A percentile compares a stretch with the other conserved stretches of the same genome.
Evolutionary conservation across 1,284 basidiomycete species (phyloP).

Genomic region (Lignosus rhinocerotis): DNA sequence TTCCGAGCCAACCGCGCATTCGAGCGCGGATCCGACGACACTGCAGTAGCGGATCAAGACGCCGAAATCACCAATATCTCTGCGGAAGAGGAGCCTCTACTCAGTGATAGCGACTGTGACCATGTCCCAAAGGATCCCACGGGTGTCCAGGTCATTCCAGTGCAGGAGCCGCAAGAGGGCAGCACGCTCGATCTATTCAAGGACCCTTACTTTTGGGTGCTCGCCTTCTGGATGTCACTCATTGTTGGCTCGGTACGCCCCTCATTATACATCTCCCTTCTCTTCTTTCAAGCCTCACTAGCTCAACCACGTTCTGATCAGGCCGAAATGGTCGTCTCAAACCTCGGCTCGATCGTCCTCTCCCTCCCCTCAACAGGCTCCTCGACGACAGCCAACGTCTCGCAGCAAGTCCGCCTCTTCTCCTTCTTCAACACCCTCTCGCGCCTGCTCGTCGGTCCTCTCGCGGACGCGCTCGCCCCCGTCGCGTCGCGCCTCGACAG

Average conservation of each 20-base stretch:
- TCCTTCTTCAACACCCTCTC: conserved; percentile 71
- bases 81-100: conserved; percentile 14
- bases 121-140: conserved; percentile 41
- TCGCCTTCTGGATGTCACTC: conserved; percentile 45
- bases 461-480: conserved; percentile 72
- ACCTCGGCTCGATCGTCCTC: conserved; percentile 73
- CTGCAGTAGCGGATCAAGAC: neutral
- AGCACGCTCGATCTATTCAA: conserved; percentile 47
- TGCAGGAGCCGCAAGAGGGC: conserved; percentile 34
- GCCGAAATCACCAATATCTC: neutral
- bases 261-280: conserved; percentile 25
- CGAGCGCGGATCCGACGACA: neutral
- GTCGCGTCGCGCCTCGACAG: conserved; percentile 42
- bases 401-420: conserved; percentile 68
- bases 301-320: conserved; percentile 29
- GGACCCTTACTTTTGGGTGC: conserved; percentile 62
- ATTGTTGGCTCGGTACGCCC: conserved; percentile 64
- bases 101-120: conserved; percentile 24
- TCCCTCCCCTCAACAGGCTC: conserved; percentile 46
- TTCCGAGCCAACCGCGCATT: conserved; percentile 21
- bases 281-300: neutral
- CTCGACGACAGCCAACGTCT: conserved; percentile 21
- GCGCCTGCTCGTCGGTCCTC: conserved; percentile 65
- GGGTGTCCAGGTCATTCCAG: conserved; percentile 23
- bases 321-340: conserved; percentile 82